These are phyloP conservation scores for Aspergillus sergii DNA, from an alignment of 2,329 filamentous ascomycete species.

Conservation along the genomic window DNA sequence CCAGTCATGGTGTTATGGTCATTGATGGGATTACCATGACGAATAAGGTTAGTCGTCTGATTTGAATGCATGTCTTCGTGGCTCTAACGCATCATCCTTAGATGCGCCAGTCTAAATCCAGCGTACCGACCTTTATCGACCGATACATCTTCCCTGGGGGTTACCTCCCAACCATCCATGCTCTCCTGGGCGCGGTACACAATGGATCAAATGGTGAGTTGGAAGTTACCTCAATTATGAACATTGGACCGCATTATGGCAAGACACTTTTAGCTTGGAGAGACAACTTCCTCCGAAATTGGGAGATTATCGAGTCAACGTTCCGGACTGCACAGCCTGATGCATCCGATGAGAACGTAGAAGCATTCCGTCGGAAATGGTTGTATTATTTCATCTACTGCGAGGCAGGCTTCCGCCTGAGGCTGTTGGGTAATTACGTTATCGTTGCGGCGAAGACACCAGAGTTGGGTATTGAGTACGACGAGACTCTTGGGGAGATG, in stretches of 20 bases:
- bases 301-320: constrained; percentile 64
- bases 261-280: constrained; percentile 70
- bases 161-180: constrained; percentile 63
- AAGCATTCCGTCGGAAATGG: constrained; percentile 73
- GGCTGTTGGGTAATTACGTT: constrained; percentile 72
- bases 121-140: constrained; percentile 72
- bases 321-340: constrained; percentile 60
- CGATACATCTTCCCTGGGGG: constrained; percentile 81
- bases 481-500: constrained; percentile 5
- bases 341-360: constrained; percentile 64
- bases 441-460: constrained; percentile 63
- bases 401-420: constrained; percentile 71
- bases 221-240: constrained; percentile 68
- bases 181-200: constrained; percentile 62
- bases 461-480: constrained; percentile 3
- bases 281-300: constrained; percentile 66
- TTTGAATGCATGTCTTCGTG: too few species aligned
- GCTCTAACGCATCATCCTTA: neutral
- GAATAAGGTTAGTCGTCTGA: constrained; percentile 48
- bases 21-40: constrained; percentile 81
- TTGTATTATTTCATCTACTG: constrained; percentile 78
- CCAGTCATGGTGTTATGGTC: constrained; percentile 64
- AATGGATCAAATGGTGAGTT: constrained; percentile 63
- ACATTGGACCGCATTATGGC: constrained; percentile 74
- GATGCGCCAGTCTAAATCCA: constrained; percentile 66